Base-by-base conservation (phyloP, 345 rosid species). In the Gossypium stocksii region DNA sequence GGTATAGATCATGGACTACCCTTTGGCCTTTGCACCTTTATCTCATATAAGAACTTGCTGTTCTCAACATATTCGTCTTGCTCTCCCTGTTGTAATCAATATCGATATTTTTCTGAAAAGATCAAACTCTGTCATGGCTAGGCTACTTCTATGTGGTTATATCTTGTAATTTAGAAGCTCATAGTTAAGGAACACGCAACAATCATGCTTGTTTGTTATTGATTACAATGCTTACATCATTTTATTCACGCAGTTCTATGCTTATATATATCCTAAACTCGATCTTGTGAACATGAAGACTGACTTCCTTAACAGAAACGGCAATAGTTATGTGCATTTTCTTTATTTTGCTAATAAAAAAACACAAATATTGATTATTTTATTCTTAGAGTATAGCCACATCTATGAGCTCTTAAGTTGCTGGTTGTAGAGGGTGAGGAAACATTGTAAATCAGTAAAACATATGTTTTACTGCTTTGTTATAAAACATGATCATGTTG, bases 231-330 rank as follows among this genome's bases (percentile, higher is more conserved):
- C 53, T 58, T 65, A 25, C 22, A 53, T 76, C 34, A 45, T 77
- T 66, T 80, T 79, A 16, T 62, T 77, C 54, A n/a, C 89, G 91
- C 94, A 91, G 98, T 91, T 95, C 83, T 93, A 83, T 82, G 87
- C 87, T 67, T 87, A 86, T 71, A 70, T 95, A 65, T 84, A 79
- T 76, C 89, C 97, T 57, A 95, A 95, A 79, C 93, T 95, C 9
- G 89, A 87, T 80, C 85, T 82, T 45, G 87, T 95, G 85, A 95
- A 91, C 81, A 93, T 93, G 97, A 90, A 91, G 86, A 89, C 81
- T 0, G 98, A 93, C 83, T 95, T 91, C 80, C 91, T 95, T 20
- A 89, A 91, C 79, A 85, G 99, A 86, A 95, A 95, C 81, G 99
- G 91, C 51, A 93, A 95, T 58, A 52, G 38, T 41, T 25, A 54